These are phyloP conservation scores for Aspergillus nidulans DNA, from an alignment of 495 filamentous ascomycete species.

Conservation along the genomic window DNA sequence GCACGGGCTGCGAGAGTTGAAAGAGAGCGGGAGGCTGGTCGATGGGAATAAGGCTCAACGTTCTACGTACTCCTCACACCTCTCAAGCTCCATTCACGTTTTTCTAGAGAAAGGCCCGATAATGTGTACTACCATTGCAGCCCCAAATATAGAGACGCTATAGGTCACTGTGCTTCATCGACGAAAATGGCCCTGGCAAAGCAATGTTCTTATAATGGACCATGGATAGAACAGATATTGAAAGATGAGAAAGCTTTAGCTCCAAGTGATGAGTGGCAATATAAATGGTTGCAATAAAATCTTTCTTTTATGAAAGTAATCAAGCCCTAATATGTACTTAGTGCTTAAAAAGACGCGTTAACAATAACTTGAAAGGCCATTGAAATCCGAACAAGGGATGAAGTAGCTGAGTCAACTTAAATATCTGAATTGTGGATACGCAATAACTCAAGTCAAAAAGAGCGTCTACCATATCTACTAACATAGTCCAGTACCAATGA, in stretches of 20 bases:
- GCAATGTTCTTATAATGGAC: background rate
- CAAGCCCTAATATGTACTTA: too few relatives aligned
- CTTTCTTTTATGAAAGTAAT: background rate
- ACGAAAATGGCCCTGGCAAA: background rate
- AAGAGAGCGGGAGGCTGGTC: slow-evolving; percentile 41
- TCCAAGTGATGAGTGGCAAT: background rate
- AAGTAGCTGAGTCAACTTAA: too few relatives aligned
- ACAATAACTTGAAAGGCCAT: too few relatives aligned
- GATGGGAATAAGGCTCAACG: slow-evolving; percentile 26
- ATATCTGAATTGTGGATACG: too few relatives aligned
- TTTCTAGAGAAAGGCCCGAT: too few relatives aligned
- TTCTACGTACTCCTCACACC: background rate
- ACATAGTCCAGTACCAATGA: too few relatives aligned
- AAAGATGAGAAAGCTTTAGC: background rate
- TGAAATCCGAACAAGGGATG: too few relatives aligned
- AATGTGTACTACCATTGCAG: background rate
- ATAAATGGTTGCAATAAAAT: background rate
- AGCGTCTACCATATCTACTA: too few relatives aligned
- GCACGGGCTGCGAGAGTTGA: slow-evolving; percentile 41
- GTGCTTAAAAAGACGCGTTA: too few relatives aligned
- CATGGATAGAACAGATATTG: background rate
- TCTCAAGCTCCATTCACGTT: background rate
- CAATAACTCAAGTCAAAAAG: too few relatives aligned
- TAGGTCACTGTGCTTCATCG: background rate
- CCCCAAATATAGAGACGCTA: background rate